These are phyloP conservation scores for Ceratocystis smalleyi DNA, from an alignment of 2,329 filamentous ascomycete genomes.

Conservation along the genomic window DNA sequence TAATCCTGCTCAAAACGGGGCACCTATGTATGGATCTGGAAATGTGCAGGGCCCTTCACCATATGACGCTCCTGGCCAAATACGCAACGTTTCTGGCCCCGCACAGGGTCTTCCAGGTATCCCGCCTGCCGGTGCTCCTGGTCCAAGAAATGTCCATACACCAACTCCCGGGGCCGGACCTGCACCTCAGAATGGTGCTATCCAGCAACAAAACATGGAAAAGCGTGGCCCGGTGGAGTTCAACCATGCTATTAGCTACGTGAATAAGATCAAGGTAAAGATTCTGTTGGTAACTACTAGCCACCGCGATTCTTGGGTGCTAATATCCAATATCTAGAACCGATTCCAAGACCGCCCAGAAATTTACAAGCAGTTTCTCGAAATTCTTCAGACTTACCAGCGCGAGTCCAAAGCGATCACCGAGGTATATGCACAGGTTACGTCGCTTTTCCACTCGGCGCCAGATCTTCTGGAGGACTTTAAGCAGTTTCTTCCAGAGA, in stretches of 20 bases:
- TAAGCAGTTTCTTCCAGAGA: conserved; percentile 94
- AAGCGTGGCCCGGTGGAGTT: conserved; percentile 93
- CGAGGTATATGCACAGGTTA: conserved; percentile 95
- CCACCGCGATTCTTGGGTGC: background rate
- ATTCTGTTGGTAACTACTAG: background rate
- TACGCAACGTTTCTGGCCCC: conserved; percentile 20
- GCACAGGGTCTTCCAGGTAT: conserved; percentile 16
- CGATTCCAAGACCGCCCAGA: conserved; percentile 92
- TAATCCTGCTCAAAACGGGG: conserved; percentile 37
- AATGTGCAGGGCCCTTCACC: conserved; percentile 17
- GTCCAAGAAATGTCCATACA: conserved; percentile 40
- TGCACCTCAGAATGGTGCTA: conserved; percentile 45
- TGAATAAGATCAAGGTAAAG: conserved; percentile 96
- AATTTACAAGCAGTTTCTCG: conserved; percentile 97
- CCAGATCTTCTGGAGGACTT: conserved; percentile 95
- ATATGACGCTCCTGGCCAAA: conserved; percentile 23
- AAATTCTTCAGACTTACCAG: conserved; percentile 96
- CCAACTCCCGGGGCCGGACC: conserved; percentile 42
- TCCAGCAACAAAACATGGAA: conserved; percentile 49
- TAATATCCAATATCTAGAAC: conserved; percentile 43
- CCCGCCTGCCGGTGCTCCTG: conserved; percentile 24
- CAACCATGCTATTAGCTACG: conserved; percentile 97
- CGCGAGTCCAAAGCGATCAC: conserved; percentile 96
- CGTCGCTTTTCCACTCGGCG: conserved; percentile 78
- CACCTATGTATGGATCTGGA: conserved; percentile 31